phyloP scores from a whole-genome alignment of 163 green algal species.

The Smithsoniella earleae region DNA sequence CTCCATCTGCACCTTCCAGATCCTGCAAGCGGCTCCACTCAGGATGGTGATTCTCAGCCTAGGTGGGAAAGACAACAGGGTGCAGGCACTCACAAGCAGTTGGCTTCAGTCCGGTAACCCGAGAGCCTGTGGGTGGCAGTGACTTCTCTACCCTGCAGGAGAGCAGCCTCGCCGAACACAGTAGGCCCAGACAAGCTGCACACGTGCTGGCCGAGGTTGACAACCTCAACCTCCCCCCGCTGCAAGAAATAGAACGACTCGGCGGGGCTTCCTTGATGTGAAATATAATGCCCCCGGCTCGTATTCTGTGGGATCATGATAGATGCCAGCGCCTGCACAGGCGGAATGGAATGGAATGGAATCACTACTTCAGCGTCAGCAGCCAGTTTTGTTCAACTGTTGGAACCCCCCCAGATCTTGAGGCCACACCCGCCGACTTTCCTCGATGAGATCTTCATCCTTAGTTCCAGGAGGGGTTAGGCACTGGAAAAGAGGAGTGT shows the following conservation, averaged over 20 bases:
- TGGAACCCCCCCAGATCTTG: too few species aligned
- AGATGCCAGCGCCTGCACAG: background rate
- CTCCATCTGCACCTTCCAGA: slow-evolving; percentile 17
- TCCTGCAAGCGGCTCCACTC: slow-evolving; percentile 3
- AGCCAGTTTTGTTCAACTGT: too few species aligned
- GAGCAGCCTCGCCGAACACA: slow-evolving; percentile 27
- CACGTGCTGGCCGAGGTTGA: background rate
- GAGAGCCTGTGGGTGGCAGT: background rate
- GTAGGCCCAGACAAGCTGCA: background rate
- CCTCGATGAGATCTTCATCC: background rate
- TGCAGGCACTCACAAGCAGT: background rate
- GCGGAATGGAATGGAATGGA: too few species aligned
- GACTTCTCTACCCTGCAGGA: background rate
- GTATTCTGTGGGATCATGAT: background rate
- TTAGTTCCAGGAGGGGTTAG: background rate
- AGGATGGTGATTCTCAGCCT: background rate
- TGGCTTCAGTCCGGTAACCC: background rate
- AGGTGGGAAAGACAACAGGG: background rate
- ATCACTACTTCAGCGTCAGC: too few species aligned
- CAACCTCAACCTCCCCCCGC: slow-evolving; percentile 19
- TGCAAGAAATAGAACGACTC: slow-evolving; percentile 19
- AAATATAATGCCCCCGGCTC: background rate
- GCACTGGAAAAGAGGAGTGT: background rate
- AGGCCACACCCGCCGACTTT: too few species aligned
- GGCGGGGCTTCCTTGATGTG: background rate